phyloP scores from a whole-genome alignment of 2,329 filamentous ascomycete genomes.

The Epichloe uncinata region DNA sequence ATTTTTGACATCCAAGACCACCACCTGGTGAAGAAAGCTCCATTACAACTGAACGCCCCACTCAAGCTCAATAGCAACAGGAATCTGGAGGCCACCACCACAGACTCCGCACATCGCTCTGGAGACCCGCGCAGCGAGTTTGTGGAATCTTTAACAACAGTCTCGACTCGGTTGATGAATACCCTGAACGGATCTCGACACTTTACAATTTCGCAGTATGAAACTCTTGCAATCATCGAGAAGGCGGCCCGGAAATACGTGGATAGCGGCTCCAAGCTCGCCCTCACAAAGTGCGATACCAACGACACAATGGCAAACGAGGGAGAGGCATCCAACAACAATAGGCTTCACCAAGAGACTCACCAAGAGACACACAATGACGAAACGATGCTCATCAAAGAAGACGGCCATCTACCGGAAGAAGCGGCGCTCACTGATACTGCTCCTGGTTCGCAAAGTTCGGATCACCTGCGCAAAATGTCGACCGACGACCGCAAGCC shows the following conservation, averaged over 20 bases:
- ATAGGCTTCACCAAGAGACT: neutral
- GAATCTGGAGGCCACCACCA: neutral
- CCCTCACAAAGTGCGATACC: neutral
- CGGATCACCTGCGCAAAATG: neutral
- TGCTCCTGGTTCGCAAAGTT: neutral
- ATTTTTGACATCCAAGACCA: slow-evolving; percentile 38
- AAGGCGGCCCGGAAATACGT: slow-evolving; percentile 39
- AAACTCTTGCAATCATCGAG: slow-evolving; percentile 36
- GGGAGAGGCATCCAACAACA: neutral
- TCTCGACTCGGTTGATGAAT: slow-evolving; percentile 30
- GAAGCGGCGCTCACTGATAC: neutral
- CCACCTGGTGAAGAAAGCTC: slow-evolving; percentile 20
- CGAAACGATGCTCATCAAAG: neutral
- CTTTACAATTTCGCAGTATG: slow-evolving; percentile 26
- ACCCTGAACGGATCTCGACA: slow-evolving; percentile 24
- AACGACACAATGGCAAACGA: neutral
- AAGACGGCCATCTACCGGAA: neutral
- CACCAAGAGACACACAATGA: too few species aligned
- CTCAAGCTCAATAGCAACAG: slow-evolving; percentile 8
- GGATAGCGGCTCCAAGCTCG: slow-evolving; percentile 12
- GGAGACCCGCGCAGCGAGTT: slow-evolving; percentile 18
- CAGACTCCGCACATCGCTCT: slow-evolving; percentile 4
- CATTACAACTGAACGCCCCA: slow-evolving; percentile 13
- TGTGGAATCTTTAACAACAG: slow-evolving; percentile 22
- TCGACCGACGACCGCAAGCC: too few species aligned